These are phyloP conservation scores for Microbotryum intermedium DNA, from an alignment of 1,284 basidiomycete species.

Conservation along the genomic window DNA sequence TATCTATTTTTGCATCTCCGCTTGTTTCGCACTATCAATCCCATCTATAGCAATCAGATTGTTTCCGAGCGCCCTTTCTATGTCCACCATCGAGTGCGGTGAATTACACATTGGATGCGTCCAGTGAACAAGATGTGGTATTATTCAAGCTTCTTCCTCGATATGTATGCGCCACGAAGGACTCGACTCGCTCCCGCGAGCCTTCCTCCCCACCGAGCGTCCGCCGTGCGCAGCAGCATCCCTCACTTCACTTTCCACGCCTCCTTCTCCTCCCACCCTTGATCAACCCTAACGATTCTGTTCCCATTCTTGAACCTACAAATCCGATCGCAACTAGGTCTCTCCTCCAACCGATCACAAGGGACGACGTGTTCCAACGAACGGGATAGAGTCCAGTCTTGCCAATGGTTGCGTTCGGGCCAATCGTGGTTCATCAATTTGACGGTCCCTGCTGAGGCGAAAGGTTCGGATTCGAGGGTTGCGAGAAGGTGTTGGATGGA, in stretches of 20 bases:
- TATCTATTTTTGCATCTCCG: too few species aligned
- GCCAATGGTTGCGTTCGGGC: constrained; percentile 2
- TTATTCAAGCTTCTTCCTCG: too few species aligned
- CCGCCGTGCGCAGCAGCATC: too few species aligned
- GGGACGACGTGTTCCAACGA: constrained; percentile 1
- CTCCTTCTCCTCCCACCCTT: background rate
- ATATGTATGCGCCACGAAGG: too few species aligned
- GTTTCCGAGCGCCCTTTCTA: too few species aligned
- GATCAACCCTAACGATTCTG: background rate
- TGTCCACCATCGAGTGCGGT: too few species aligned
- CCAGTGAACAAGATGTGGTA: too few species aligned
- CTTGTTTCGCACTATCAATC: too few species aligned
- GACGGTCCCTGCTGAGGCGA: background rate
- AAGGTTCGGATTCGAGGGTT: background rate
- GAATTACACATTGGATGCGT: too few species aligned
- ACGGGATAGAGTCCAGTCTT: background rate
- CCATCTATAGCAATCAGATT: too few species aligned
- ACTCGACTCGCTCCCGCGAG: too few species aligned
- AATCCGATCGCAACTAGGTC: constrained; percentile 11
- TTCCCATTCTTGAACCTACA: constrained; percentile 5
- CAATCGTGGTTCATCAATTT: constrained; percentile 8
- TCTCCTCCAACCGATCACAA: constrained; percentile 9
- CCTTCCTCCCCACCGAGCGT: too few species aligned
- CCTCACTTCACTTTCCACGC: background rate
- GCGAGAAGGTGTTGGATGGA: background rate